Evolutionary conservation across 257 asterid genomes (phyloP).

Genomic region (Lycium barbarum): DNA sequence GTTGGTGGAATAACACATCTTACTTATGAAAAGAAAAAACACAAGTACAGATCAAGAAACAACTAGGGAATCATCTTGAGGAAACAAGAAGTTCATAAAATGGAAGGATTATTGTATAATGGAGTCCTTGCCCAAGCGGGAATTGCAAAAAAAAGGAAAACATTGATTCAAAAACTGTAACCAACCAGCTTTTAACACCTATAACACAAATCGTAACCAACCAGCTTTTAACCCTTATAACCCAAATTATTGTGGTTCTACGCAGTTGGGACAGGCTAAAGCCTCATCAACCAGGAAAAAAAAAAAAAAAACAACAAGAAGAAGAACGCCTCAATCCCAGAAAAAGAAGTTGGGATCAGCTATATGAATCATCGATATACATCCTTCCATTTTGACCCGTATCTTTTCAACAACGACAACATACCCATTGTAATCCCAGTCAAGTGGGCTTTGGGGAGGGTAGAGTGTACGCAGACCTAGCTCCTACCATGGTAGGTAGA

Average conservation of each 20-base stretch:
- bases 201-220: neutral
- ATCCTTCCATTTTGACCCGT: neutral
- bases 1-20: neutral
- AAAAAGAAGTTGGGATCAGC: constrained; percentile 5
- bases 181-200: neutral
- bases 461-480: no score
- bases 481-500: no score
- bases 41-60: constrained; percentile 1
- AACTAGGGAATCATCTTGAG: neutral
- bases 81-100: neutral
- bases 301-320: neutral
- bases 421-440: no score
- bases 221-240: constrained; percentile 21
- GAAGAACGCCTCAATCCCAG: neutral
- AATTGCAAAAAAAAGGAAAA: neutral
- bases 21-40: neutral
- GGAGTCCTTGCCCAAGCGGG: constrained; percentile 17
- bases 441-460: no score
- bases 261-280: neutral
- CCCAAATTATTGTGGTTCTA: neutral
- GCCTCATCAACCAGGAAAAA: neutral
- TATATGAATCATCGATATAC: constrained; percentile 8
- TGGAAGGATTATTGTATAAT: neutral
- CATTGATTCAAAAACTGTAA: neutral
- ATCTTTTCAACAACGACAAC: neutral